These are phyloP conservation scores for Elaeagnus macrophylla DNA, from an alignment of 306 rosid species.

Conservation along the genomic window DNA sequence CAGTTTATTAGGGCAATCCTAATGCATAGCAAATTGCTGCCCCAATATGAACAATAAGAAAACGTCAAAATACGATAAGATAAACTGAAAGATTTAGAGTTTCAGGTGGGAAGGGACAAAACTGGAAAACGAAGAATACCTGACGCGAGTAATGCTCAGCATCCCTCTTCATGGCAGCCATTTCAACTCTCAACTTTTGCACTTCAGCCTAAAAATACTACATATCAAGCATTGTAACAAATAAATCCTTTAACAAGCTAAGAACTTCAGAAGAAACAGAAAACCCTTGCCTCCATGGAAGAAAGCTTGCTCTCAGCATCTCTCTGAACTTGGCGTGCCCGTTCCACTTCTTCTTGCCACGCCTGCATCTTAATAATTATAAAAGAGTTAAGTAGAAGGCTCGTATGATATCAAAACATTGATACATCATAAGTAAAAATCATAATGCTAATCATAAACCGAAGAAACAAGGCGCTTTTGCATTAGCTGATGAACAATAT, in stretches of 20 bases:
- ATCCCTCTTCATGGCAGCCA: slow-evolving; percentile 99
- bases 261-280: neutral
- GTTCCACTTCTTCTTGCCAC: slow-evolving; percentile 97
- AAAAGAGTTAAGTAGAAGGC: slow-evolving; percentile 10
- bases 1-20: too few relatives aligned
- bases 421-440: too few relatives aligned
- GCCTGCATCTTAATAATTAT: slow-evolving; percentile 60
- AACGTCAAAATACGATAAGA: neutral
- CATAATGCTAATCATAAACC: too few relatives aligned
- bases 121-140: slow-evolving; percentile 36
- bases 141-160: slow-evolving; percentile 99
- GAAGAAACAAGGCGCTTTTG: neutral
- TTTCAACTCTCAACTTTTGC: slow-evolving; percentile 93
- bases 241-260: slow-evolving; percentile 17
- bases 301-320: slow-evolving; percentile 93
- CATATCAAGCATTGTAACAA: slow-evolving; percentile 15
- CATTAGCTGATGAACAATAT: neutral
- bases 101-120: slow-evolving; percentile 2
- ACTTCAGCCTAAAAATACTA: slow-evolving; percentile 60
- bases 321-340: slow-evolving; percentile 91
- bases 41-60: neutral
- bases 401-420: too few relatives aligned
- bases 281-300: slow-evolving; percentile 56
- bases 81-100: neutral
- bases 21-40: neutral